Base-by-base conservation (phyloP, 768 basidiomycete species). In the Suillus hirtellus region DNA sequence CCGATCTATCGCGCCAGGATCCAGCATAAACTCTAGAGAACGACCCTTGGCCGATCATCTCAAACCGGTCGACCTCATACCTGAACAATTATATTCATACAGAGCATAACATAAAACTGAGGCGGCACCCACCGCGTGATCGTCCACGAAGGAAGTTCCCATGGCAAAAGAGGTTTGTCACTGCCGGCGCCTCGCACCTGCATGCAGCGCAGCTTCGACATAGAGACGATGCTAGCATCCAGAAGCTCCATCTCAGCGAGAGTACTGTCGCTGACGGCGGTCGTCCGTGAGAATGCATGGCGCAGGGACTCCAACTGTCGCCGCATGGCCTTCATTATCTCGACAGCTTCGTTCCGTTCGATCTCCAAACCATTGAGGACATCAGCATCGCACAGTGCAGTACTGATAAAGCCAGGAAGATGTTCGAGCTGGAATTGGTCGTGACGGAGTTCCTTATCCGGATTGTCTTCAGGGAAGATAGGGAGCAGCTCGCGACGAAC, bases 1-100 rank as follows among this genome's bases (percentile, higher is more conserved):
- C 90, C 0, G 79, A 78, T 24, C 80, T 79, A 5, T 80, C 82
- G 47, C 84, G 80, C 92, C 93, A 95, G 14, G 76, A 81, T 0
- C 92, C 93, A 34, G 81, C 79, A 74, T 89, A 92, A 9, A 94
- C 90, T 62, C 89, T 85, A 12, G 89, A 89, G 76, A 92, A 91
- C 74, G 84, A 88, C 0, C 92, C 91, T 35, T 85, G 68, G 6
- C 90, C 89, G 63, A 95, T 86, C 71, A 85, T 84, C 62, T 81
- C 77, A 46, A 88, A 88, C 7, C 86, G 83, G 61, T 89, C 87
- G 47, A 95, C 84, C 74, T 95, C 93, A 68, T 89, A 91, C 59
- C 85, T 85, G 59, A 56, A 65, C 55, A 67, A 27, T n/a, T n/a
- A 12, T 35, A 19, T 53, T 6, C n/a, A 31, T n/a, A 53, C 52